Conservation (phyloP, 257 asterid species). For the Galeopsis tetrahit region DNA sequence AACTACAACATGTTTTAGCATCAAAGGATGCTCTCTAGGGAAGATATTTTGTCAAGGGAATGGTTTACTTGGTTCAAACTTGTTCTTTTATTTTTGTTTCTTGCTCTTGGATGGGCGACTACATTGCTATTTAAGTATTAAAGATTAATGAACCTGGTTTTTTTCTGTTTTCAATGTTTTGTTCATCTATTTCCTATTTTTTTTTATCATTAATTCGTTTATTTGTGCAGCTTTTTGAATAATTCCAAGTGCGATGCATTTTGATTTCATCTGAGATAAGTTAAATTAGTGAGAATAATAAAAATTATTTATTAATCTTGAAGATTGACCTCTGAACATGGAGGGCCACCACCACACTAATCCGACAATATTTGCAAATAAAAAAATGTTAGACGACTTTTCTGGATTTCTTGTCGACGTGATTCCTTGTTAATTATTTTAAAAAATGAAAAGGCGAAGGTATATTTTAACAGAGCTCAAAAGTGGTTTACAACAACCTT, state of each 20-base stretch:
- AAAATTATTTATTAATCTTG: neutral
- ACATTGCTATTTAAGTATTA: conserved; percentile 11
- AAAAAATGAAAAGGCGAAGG: too few relatives aligned
- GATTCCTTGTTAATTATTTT: too few relatives aligned
- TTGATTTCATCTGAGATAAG: conserved; percentile 5
- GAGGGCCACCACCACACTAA: neutral
- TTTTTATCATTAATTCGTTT: conserved; percentile 3
- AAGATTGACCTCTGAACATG: conserved; percentile 2
- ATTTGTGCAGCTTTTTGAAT: conserved; percentile 6
- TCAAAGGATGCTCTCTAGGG: conserved; percentile 32
- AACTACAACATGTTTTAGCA: conserved; percentile 24
- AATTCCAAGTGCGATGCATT: conserved; percentile 20
- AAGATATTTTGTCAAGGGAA: conserved; percentile 20
- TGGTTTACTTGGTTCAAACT: conserved; percentile 30
- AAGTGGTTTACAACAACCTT: too few relatives aligned
- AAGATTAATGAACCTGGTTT: conserved; percentile 28
- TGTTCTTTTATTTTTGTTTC: neutral
- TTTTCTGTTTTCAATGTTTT: conserved; percentile 21
- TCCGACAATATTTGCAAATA: neutral
- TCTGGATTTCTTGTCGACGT: neutral
- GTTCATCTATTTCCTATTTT: neutral
- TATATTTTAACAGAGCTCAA: too few relatives aligned
- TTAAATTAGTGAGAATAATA: neutral
- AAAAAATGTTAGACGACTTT: neutral
- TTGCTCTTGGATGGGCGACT: conserved; percentile 28